Evolutionary conservation across 306 rosid species (phyloP).

Genomic region (Lathyrus tuberosus): DNA sequence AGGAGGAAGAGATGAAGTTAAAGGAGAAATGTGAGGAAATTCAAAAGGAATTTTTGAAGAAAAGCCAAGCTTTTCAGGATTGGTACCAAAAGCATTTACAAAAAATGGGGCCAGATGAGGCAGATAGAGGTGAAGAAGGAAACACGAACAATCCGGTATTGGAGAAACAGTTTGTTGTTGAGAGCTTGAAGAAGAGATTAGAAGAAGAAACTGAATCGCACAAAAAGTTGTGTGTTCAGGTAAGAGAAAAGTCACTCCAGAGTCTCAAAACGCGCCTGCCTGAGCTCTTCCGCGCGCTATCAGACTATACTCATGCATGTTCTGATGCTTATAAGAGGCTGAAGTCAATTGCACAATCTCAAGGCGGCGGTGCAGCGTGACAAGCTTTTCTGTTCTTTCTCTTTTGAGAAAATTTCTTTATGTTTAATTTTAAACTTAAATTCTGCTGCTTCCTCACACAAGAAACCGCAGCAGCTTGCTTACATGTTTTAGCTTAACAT

Average conservation of each 20-base stretch:
- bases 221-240: slow-evolving; percentile 67
- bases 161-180: slow-evolving; percentile 67
- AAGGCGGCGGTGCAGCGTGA: slow-evolving; percentile 33
- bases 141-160: slow-evolving; percentile 57
- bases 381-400: slow-evolving; percentile 26
- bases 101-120: slow-evolving; percentile 53
- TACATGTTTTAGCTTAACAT: slow-evolving; percentile 34
- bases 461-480: slow-evolving; percentile 33
- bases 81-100: slow-evolving; percentile 73
- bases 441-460: slow-evolving; percentile 30
- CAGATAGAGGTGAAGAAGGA: slow-evolving; percentile 65
- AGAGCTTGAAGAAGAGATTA: slow-evolving; percentile 74
- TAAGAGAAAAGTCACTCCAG: slow-evolving; percentile 75
- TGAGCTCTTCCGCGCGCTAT: slow-evolving; percentile 72
- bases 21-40: slow-evolving; percentile 78
- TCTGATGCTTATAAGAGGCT: slow-evolving; percentile 62
- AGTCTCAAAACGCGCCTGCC: slow-evolving; percentile 79
- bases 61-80: slow-evolving; percentile 66
- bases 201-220: slow-evolving; percentile 74
- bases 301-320: slow-evolving; percentile 61
- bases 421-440: slow-evolving; percentile 35
- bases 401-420: slow-evolving; percentile 15
- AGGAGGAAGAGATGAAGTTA: slow-evolving; percentile 86
- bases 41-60: slow-evolving; percentile 60
- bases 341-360: slow-evolving; percentile 46